Base-by-base conservation (phyloP, 305 asterid species). In the Fraxinus sp. region DNA sequence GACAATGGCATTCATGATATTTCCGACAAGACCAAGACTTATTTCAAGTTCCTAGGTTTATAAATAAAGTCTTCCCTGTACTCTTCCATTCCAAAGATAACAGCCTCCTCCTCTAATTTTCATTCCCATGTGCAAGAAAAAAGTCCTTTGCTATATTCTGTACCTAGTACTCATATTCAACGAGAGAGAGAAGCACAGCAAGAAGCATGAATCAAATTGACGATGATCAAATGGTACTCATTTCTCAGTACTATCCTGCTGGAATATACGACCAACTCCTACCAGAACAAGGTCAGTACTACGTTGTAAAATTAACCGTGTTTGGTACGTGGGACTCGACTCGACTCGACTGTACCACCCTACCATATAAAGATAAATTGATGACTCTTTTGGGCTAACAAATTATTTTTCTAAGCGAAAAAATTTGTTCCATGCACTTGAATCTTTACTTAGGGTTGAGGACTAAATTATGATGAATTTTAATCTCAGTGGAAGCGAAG, bases 241-340 rank as follows among this genome's bases (percentile, higher is more conserved):
- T 92, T 66, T 90, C 95, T 71, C 90, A 90, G 88, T 92, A 91
- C 87, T 91, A 91, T 84, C 88, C 92, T 41, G 88, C 84, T 16
- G 88, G 77, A 24, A 88, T 88, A 11, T 91, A 83, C 87, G 35
- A 79, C 39, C 94, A 90, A 70, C 80, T 86, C 36, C 77, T 84
- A 75, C 89, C 93, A 13, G 79, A 89, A 82, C 90, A 86, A 86
- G 92, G 92, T 91, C 70, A 37, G 90, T 84, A 55, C 33, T n/a
- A 52, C 22, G 8, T 52, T 52, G 24, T 55, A 14, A 49, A 49
- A n/a, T 5, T 14, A 16, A 20, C 13, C 26, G 2, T 59, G 30
- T 57, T 57, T 52, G 22, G 24, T 55, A 55, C 8, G 64, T 1
- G 3, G 6, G 1, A 49, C 59, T 57, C 18, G 32, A 57, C 20